Evolutionary conservation across 2,329 filamentous ascomycete species (phyloP).

Genomic region (Cercospora sp.): DNA sequence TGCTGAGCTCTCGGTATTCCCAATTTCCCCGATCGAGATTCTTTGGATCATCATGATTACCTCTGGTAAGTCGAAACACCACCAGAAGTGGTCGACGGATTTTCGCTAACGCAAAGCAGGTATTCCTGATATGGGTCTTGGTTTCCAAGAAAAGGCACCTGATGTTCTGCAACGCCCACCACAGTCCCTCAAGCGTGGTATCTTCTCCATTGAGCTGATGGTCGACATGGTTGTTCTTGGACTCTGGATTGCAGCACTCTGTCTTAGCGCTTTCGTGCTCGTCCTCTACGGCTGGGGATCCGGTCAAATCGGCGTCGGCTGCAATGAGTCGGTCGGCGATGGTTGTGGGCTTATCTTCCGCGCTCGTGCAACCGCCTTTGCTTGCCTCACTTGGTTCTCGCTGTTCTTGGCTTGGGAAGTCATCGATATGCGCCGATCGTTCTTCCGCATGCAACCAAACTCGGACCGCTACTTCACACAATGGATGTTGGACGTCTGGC

Average conservation of each 20-base stretch:
- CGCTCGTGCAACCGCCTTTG: constrained; percentile 71
- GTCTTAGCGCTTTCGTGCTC: constrained; percentile 61
- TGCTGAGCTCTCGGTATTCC: constrained; percentile 74
- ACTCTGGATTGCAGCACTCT: constrained; percentile 69
- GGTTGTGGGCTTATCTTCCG: constrained; percentile 66
- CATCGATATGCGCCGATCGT: constrained; percentile 68
- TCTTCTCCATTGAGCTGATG: constrained; percentile 77
- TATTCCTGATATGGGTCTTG: constrained; percentile 83
- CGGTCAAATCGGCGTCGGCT: constrained; percentile 54
- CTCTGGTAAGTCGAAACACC: constrained; percentile 54
- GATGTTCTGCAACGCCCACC: constrained; percentile 81
- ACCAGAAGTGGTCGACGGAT: not conserved
- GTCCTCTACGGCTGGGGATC: constrained; percentile 63
- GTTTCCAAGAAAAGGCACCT: constrained; percentile 71
- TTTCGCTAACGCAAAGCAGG: constrained; percentile 1
- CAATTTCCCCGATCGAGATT: constrained; percentile 80
- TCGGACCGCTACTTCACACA: constrained; percentile 63
- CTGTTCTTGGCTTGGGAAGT: constrained; percentile 79
- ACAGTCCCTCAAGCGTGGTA: constrained; percentile 65
- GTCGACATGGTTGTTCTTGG: constrained; percentile 80
- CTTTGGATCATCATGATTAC: constrained; percentile 94
- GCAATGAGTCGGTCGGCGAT: constrained; percentile 59
- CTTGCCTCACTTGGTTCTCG: constrained; percentile 73
- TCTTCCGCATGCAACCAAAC: constrained; percentile 71
- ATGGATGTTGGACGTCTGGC: constrained; percentile 68